These are phyloP conservation scores for Gloeopeniophorella convolvens DNA, from an alignment of 768 basidiomycete species.

Conservation along the genomic window DNA sequence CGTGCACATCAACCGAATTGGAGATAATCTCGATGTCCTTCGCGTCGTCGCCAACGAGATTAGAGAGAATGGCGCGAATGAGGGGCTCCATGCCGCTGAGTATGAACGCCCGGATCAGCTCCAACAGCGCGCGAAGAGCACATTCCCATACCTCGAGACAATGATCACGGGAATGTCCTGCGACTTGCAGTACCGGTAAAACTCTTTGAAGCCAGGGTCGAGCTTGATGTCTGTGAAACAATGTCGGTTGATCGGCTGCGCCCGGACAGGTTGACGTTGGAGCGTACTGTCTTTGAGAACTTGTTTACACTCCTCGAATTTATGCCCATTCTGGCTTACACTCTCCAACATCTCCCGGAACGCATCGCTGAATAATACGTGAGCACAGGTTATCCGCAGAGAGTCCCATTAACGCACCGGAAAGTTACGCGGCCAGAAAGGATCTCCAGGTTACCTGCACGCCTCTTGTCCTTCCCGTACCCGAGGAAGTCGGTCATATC, in stretches of 20 bases:
- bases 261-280: not conserved
- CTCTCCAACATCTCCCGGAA: constrained; percentile 85
- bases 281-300: constrained; percentile 61
- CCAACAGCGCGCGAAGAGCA: not conserved
- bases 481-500: constrained; percentile 89
- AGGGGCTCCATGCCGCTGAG: constrained; percentile 87
- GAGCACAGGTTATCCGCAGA: not conserved
- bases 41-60: constrained; percentile 68
- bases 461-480: constrained; percentile 67
- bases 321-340: constrained; percentile 64
- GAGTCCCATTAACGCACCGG: constrained; percentile 36
- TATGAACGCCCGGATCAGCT: not conserved
- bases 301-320: constrained; percentile 82
- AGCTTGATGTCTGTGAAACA: constrained; percentile 63
- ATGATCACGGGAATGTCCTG: constrained; percentile 85
- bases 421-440: constrained; percentile 64
- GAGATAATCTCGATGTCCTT: constrained; percentile 84
- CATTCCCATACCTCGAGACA: constrained; percentile 67
- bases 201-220: constrained; percentile 84
- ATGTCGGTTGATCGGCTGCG: constrained; percentile 16
- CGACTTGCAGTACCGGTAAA: constrained; percentile 77
- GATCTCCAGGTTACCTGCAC: constrained; percentile 67
- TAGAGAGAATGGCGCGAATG: constrained; percentile 86
- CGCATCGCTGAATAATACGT: constrained; percentile 52
- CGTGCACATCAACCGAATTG: constrained; percentile 71